These are phyloP conservation scores for Chenopodium berlandieri DNA, from an alignment of 148 eudicot genomes.

Conservation along the genomic window DNA sequence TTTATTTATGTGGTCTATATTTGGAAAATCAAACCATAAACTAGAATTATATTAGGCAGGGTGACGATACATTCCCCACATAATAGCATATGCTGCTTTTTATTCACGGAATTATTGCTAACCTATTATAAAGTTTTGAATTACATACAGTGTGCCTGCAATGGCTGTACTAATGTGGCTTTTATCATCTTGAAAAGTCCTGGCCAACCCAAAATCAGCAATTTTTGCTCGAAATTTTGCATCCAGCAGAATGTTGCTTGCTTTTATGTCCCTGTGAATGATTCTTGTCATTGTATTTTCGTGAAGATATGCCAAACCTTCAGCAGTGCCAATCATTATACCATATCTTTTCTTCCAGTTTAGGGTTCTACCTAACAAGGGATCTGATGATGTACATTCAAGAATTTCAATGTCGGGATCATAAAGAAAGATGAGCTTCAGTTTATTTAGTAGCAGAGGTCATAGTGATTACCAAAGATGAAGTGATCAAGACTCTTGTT, in stretches of 20 bases:
- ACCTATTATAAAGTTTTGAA: not conserved
- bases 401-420: not conserved
- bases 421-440: not conserved
- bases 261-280: conserved; percentile 55
- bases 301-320: not conserved
- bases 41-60: too few species aligned
- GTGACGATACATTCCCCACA: too few species aligned
- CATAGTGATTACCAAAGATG: too few species aligned
- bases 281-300: not conserved
- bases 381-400: not conserved
- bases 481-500: too few species aligned
- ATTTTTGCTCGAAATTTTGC: conserved; percentile 48
- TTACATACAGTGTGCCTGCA: conserved; percentile 57
- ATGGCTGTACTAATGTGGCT: conserved; percentile 61
- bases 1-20: not conserved
- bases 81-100: too few species aligned
- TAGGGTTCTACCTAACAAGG: not conserved
- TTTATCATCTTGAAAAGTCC: conserved; percentile 55
- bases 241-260: conserved; percentile 33
- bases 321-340: not conserved
- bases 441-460: not conserved
- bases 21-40: not conserved
- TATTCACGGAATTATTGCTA: too few species aligned
- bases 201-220: conserved; percentile 60
- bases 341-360: not conserved